These are phyloP conservation scores for Odonthalia washingtoniensis DNA, from an alignment of 31 red algal genomes.

Conservation along the genomic window DNA sequence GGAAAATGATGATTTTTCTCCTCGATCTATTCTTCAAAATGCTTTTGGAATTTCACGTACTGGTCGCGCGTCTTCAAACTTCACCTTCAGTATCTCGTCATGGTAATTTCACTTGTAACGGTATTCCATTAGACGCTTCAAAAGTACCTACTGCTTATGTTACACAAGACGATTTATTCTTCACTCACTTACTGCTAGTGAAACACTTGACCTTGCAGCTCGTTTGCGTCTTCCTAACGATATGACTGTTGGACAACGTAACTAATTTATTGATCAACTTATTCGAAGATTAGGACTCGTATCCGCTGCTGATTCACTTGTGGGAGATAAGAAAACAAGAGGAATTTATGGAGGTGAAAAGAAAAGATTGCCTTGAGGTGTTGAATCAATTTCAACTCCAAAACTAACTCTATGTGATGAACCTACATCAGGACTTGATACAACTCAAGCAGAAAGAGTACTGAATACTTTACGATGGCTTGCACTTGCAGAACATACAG, in stretches of 20 bases:
- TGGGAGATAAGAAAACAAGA: slow-evolving; percentile 87
- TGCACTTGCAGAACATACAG: slow-evolving; percentile 84
- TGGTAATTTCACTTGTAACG: slow-evolving; percentile 62
- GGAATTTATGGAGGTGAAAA: slow-evolving; percentile 97
- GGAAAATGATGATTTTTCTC: neutral
- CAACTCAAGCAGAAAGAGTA: slow-evolving; percentile 90
- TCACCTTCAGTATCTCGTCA: slow-evolving; percentile 33
- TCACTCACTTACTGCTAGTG: slow-evolving; percentile 92
- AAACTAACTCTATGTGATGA: slow-evolving; percentile 91
- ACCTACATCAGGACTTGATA: slow-evolving; percentile 93
- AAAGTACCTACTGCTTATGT: slow-evolving; percentile 72
- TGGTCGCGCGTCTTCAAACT: slow-evolving; percentile 76
- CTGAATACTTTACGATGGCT: slow-evolving; percentile 79
- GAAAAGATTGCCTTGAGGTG: slow-evolving; percentile 89
- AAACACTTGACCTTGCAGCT: slow-evolving; percentile 91
- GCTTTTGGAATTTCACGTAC: slow-evolving; percentile 80
- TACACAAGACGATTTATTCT: slow-evolving; percentile 92
- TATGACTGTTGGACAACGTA: slow-evolving; percentile 59
- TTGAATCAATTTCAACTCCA: slow-evolving; percentile 90
- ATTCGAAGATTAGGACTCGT: slow-evolving; percentile 75
- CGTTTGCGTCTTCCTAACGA: slow-evolving; percentile 60
- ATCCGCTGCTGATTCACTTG: slow-evolving; percentile 54
- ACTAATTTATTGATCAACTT: slow-evolving; percentile 61
- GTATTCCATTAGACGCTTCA: slow-evolving; percentile 51
- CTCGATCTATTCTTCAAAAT: slow-evolving; percentile 54